Conservation (phyloP, 2,329 filamentous ascomycete genomes). For the Beauveria sp. region DNA sequence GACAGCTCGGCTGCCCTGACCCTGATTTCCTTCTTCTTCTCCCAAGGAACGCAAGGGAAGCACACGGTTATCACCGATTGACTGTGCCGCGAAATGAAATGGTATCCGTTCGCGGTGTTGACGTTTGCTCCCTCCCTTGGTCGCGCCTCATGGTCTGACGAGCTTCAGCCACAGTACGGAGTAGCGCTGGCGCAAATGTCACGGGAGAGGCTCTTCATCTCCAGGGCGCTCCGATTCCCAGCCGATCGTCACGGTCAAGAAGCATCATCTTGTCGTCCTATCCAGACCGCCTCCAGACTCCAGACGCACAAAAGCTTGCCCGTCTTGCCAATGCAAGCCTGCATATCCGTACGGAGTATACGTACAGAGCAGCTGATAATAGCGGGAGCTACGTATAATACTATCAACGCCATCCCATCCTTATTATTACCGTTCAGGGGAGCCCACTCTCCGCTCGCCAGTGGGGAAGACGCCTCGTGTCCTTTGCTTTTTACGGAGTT, state of each 20-base stretch:
- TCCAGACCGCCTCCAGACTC: slow-evolving; percentile 1
- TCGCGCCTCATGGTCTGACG: neutral
- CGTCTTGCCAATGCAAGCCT: neutral
- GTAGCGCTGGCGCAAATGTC: neutral
- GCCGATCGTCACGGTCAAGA: neutral
- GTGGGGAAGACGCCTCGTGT: neutral
- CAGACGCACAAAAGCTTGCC: neutral
- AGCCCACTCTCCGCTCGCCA: neutral
- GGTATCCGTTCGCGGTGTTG: neutral
- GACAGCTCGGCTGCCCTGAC: neutral
- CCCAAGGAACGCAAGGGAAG: neutral
- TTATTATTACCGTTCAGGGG: slow-evolving; percentile 10
- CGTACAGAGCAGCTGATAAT: too few species aligned
- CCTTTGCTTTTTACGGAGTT: neutral
- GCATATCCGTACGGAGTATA: neutral
- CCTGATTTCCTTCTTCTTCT: neutral
- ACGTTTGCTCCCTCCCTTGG: neutral
- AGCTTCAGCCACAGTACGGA: neutral
- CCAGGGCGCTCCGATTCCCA: neutral
- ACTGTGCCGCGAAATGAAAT: neutral
- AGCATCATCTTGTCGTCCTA: neutral
- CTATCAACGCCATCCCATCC: neutral
- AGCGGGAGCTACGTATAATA: neutral
- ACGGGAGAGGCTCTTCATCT: neutral
- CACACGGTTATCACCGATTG: slow-evolving; percentile 2